phyloP scores from a whole-genome alignment of 2,329 filamentous ascomycete species.

The Pseudonectria foliicola region DNA sequence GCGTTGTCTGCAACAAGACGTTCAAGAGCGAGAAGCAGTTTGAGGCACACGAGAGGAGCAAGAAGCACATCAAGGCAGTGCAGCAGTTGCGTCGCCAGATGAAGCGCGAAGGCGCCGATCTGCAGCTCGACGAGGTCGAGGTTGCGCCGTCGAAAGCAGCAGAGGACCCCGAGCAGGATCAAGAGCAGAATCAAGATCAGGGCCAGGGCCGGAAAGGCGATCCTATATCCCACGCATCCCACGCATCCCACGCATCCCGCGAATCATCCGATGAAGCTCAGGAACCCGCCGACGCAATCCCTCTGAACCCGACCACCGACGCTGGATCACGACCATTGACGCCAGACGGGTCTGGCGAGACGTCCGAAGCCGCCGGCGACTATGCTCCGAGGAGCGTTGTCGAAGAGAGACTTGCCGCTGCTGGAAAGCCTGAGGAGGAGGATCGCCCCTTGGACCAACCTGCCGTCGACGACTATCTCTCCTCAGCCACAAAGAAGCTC shows the following conservation, averaged over 20 bases:
- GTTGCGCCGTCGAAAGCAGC: background rate
- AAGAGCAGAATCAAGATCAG: background rate
- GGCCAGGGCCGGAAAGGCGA: background rate
- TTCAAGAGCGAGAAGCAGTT: constrained; percentile 93
- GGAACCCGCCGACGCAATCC: background rate
- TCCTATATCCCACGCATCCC: too few species aligned
- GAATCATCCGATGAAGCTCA: background rate
- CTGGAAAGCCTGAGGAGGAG: background rate
- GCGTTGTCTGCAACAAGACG: constrained; percentile 66
- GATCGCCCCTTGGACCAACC: background rate
- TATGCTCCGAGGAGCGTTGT: constrained; percentile 41
- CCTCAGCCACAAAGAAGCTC: constrained; percentile 13
- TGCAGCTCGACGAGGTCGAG: constrained; percentile 37
- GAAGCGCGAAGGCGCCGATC: constrained; percentile 65
- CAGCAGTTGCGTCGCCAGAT: constrained; percentile 76
- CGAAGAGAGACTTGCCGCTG: constrained; percentile 31
- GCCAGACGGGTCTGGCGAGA: constrained; percentile 7
- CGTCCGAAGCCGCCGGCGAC: constrained; percentile 29
- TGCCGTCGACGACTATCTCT: constrained; percentile 7
- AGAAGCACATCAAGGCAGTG: constrained; percentile 86
- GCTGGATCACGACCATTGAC: background rate
- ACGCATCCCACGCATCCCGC: too few species aligned
- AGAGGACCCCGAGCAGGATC: background rate
- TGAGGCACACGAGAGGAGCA: constrained; percentile 89
- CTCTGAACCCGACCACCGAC: background rate